These are phyloP conservation scores for Daedaleopsis nitida DNA, from an alignment of 768 basidiomycete genomes.

Conservation along the genomic window DNA sequence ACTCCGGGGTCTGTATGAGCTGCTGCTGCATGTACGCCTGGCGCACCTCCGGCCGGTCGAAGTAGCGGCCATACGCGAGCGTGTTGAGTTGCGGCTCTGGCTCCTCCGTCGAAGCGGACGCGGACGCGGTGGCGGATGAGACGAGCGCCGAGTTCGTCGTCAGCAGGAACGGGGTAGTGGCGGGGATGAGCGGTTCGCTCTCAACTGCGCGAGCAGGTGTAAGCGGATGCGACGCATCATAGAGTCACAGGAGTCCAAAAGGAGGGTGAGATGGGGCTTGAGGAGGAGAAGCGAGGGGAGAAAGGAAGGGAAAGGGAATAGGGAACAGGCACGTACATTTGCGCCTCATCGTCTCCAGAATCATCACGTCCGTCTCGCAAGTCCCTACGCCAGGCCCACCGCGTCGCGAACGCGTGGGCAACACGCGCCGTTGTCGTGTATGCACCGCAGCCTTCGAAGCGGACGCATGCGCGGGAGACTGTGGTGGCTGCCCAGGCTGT, in stretches of 20 bases:
- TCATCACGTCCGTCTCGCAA: constrained; percentile 80
- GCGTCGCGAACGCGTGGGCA: constrained; percentile 79
- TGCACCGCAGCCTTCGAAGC: constrained; percentile 17
- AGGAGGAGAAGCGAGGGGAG: background rate
- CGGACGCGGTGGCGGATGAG: constrained; percentile 29
- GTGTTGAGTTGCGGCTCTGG: constrained; percentile 51
- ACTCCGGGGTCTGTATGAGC: constrained; percentile 80
- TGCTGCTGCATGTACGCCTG: constrained; percentile 68
- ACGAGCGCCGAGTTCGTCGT: constrained; percentile 68
- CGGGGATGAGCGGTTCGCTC: constrained; percentile 70
- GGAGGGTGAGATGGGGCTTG: background rate
- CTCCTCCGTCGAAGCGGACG: constrained; percentile 34
- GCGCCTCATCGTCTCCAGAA: constrained; percentile 78
- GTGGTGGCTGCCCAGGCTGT: constrained; percentile 1
- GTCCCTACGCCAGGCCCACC: constrained; percentile 81
- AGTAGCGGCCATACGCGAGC: constrained; percentile 69
- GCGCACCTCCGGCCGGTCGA: constrained; percentile 76
- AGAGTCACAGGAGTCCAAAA: background rate
- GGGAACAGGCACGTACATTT: constrained; percentile 55
- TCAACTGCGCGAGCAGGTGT: constrained; percentile 50
- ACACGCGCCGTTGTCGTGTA: constrained; percentile 71
- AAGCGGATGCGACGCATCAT: background rate
- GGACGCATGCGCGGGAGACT: constrained; percentile 7
- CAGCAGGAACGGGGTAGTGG: constrained; percentile 64
- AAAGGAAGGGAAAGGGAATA: background rate